Evolutionary conservation across 1,139 yeast species (phyloP), one percentile per base, ranked within the genome.

Genomic region (Pichia norvegensis): DNA sequence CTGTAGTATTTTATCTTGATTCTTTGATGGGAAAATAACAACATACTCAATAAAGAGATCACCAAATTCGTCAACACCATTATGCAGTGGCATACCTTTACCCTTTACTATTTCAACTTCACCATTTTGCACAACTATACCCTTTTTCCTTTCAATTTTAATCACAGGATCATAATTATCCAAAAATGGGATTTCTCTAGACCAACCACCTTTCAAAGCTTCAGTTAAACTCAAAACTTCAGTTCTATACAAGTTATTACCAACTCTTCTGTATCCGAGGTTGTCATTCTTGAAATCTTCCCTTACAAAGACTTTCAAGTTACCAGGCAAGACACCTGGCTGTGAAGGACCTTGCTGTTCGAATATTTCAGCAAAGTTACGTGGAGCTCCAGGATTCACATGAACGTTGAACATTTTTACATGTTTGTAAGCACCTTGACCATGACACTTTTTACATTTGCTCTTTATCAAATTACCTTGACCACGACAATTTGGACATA

Each of bases 231-330:
- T 76, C 41, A 92, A 62, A 1, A 78, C 81, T 62, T 92, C 97
- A 1, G 88, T 85, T 52, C 98, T 70, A 68, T 83, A 90, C 53
- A 92, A 67, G 59, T 85, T 71, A 53, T 72, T 63, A 25, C 85
- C 85, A 49, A 87, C 74, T 56, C 98, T 76, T 62, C 96, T 75
- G 68, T 83, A 92, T 3, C 98, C 98, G 76, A 87, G 66, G 60
- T 83, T 82, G 25, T 67, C 70, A 29, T 69, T 69, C 7, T 8
- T 13, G 13, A 55, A 56, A 17, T 70, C 63, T 64, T 85, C 95
- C 40, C 63, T 62, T 39, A 87, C 62, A 38, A 69, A 72, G 20
- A 88, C 70, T 41, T 76, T 64, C 48, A 92, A 68, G 65, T 92
- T 88, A 11, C 98, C 98, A 2, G 95, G 78, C 14, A 73, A 74